These are phyloP conservation scores for Globisporangium splendens DNA, from an alignment of 352 stramenopile species.

Conservation along the genomic window DNA sequence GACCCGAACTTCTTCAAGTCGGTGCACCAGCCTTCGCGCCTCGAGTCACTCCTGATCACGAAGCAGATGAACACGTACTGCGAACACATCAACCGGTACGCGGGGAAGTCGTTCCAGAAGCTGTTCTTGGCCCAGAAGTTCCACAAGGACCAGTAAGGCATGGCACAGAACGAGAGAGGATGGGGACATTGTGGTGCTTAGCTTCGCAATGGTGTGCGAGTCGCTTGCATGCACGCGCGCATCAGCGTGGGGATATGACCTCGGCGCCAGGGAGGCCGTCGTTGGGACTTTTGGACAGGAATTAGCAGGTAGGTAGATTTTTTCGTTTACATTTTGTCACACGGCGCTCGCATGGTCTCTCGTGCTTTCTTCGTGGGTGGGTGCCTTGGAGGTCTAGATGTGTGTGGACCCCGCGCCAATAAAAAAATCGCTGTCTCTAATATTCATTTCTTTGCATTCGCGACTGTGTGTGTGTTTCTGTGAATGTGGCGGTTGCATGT, in stretches of 20 bases:
- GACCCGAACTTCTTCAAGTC: slow-evolving; percentile 86
- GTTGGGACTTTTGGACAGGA: not conserved
- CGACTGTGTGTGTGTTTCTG: too few species aligned
- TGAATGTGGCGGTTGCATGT: not conserved
- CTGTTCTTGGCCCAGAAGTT: slow-evolving; percentile 88
- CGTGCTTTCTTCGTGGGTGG: not conserved
- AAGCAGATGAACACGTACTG: slow-evolving; percentile 94
- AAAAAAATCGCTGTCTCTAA: slow-evolving; percentile 13
- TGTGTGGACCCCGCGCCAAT: not conserved
- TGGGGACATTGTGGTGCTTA: not conserved
- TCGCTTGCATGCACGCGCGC: too few species aligned
- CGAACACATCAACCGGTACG: slow-evolving; percentile 90
- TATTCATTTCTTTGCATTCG: slow-evolving; percentile 12
- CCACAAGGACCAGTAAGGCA: slow-evolving; percentile 69
- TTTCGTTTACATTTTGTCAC: not conserved
- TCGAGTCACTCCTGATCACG: slow-evolving; percentile 87
- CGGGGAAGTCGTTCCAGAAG: slow-evolving; percentile 90
- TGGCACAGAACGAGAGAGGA: not conserved
- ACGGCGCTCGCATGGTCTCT: not conserved
- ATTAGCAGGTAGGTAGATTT: slow-evolving; percentile 9
- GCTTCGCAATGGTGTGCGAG: too few species aligned
- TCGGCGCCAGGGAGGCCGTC: too few species aligned
- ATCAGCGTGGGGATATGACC: too few species aligned
- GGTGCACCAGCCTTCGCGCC: slow-evolving; percentile 81
- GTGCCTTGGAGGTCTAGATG: not conserved